phyloP scores from a whole-genome alignment of 305 asterid species.

The Fraxinus velutina region DNA sequence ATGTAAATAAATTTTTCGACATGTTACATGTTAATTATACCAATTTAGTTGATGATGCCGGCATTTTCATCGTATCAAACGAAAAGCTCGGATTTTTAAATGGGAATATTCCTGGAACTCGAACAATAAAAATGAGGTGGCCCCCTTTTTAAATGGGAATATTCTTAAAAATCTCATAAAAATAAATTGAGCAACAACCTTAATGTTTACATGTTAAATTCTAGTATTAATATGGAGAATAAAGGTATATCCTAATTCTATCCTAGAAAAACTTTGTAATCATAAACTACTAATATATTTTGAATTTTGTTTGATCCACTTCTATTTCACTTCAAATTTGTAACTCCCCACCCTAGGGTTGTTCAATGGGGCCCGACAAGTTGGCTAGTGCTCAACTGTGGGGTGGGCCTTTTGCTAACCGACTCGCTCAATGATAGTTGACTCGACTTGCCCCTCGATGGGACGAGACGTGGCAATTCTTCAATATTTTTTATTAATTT shows the following conservation, averaged over 20 bases:
- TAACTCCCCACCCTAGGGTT: not conserved
- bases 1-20: not conserved
- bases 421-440: not conserved
- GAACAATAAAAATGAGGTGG: not conserved
- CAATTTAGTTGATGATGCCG: not conserved
- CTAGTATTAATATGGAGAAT: not conserved
- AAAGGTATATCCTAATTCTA: not conserved
- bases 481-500: not conserved
- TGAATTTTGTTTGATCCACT: not conserved
- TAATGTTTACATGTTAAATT: not conserved
- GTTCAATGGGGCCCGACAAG: not conserved
- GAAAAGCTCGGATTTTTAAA: not conserved
- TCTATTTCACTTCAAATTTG: not conserved
- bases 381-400: not conserved
- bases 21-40: not conserved
- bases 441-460: not conserved
- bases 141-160: not conserved
- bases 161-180: not conserved
- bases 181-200: not conserved
- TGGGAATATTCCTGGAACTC: slow-evolving; percentile 12
- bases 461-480: not conserved
- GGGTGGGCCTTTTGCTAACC: not conserved
- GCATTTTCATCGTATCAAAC: not conserved
- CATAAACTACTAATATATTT: not conserved
- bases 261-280: not conserved